These are phyloP conservation scores for Incumbomyces lentus DNA, from an alignment of 2,329 filamentous ascomycete genomes.

Conservation along the genomic window DNA sequence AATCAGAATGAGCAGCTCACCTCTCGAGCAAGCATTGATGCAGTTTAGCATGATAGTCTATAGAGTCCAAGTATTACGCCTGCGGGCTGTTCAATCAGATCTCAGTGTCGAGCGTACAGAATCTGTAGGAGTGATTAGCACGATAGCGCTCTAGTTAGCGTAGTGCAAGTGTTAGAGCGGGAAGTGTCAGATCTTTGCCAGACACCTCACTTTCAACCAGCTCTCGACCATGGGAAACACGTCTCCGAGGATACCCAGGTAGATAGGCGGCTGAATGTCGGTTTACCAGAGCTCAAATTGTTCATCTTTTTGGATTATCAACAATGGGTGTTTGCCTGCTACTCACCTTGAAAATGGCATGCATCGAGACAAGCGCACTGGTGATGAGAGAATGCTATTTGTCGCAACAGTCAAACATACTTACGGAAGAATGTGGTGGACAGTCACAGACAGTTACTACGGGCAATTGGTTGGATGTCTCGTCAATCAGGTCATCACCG, in stretches of 20 bases:
- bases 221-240: slow-evolving; percentile 8
- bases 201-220: slow-evolving; percentile 43
- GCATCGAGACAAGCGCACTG: too few species aligned
- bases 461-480: slow-evolving; percentile 34
- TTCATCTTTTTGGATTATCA: slow-evolving; percentile 1
- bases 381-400: too few species aligned
- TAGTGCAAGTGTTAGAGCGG: too few species aligned
- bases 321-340: too few species aligned
- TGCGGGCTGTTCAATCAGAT: too few species aligned
- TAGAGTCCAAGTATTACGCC: not conserved
- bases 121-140: not conserved
- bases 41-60: slow-evolving; percentile 41
- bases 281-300: slow-evolving; percentile 38
- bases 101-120: too few species aligned
- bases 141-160: not conserved
- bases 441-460: too few species aligned
- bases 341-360: too few species aligned
- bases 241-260: too few species aligned
- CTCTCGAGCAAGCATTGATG: slow-evolving; percentile 66
- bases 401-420: too few species aligned
- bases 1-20: slow-evolving; percentile 96
- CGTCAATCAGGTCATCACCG: slow-evolving; percentile 58
- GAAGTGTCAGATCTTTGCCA: slow-evolving; percentile 27
- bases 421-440: too few species aligned
- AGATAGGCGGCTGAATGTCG: slow-evolving; percentile 38